Conservation (phyloP, 164 flowering plant genomes). For the Sextonia rubra region DNA sequence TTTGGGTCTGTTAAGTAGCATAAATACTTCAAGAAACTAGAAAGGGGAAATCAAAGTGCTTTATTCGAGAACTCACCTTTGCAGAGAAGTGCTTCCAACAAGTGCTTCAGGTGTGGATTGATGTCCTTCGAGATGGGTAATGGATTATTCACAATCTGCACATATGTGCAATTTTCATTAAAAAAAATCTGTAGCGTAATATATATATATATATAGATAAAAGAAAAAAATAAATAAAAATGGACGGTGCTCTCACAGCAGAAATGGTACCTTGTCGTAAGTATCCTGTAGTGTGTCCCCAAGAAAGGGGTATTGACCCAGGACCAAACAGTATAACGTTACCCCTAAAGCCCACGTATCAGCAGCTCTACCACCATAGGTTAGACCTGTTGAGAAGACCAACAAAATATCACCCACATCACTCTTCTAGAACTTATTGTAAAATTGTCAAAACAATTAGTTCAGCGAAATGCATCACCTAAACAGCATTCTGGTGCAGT, state of each 20-base stretch:
- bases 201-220: neutral
- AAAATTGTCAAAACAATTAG: too few species aligned
- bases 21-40: neutral
- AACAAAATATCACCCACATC: neutral
- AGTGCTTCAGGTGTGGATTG: slow-evolving; percentile 51
- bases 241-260: neutral
- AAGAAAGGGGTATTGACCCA: slow-evolving; percentile 83
- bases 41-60: neutral
- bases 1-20: slow-evolving; percentile 51
- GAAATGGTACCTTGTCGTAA: slow-evolving; percentile 65
- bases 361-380: slow-evolving; percentile 86
- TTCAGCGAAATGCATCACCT: slow-evolving; percentile 15
- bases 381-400: slow-evolving; percentile 44
- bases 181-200: neutral
- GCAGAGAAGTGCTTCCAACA: slow-evolving; percentile 79
- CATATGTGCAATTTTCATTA: neutral
- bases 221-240: neutral
- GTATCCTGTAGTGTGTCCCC: slow-evolving; percentile 93
- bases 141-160: slow-evolving; percentile 75
- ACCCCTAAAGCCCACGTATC: slow-evolving; percentile 98
- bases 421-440: neutral
- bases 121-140: slow-evolving; percentile 46
- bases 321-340: slow-evolving; percentile 73
- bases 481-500: slow-evolving; percentile 94
- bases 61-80: slow-evolving; percentile 47